Conservation (phyloP, 1,284 basidiomycete genomes). For the Paramarasmius palmivorus region DNA sequence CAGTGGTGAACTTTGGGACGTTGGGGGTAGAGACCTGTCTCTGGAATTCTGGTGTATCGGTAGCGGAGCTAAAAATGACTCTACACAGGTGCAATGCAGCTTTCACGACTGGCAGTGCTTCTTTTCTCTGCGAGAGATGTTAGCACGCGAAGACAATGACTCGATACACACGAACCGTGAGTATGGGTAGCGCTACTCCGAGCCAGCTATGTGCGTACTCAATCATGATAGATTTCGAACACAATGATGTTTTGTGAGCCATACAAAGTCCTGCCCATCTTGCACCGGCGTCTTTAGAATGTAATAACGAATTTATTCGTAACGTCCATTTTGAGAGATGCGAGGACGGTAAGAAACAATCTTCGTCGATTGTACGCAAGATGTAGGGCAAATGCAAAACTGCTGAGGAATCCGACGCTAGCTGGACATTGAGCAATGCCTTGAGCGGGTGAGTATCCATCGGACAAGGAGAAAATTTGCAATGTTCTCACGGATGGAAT, state of each 20-base stretch:
- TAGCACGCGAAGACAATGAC: constrained; percentile 22
- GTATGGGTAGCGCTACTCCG: constrained; percentile 57
- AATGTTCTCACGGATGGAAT: too few species aligned
- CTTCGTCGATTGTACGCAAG: constrained; percentile 48
- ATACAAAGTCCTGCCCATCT: constrained; percentile 78
- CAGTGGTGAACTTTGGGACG: constrained; percentile 65
- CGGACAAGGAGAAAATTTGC: too few species aligned
- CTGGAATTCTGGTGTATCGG: constrained; percentile 70
- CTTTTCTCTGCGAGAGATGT: constrained; percentile 57
- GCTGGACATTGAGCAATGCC: constrained; percentile 65
- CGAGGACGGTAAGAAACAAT: constrained; percentile 56
- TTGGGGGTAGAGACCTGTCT: constrained; percentile 72
- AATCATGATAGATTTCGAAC: constrained; percentile 60
- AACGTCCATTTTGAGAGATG: constrained; percentile 73
- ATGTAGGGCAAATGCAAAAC: constrained; percentile 59
- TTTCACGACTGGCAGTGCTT: constrained; percentile 57
- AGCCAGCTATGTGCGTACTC: constrained; percentile 75
- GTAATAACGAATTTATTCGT: constrained; percentile 68
- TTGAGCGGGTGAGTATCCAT: constrained; percentile 52
- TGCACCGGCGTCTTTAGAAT: constrained; percentile 68
- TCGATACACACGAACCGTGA: constrained; percentile 55
- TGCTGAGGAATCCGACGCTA: constrained; percentile 65
- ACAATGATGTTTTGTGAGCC: constrained; percentile 60
- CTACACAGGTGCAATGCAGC: constrained; percentile 61
- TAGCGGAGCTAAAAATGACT: constrained; percentile 57